A percentile compares a stretch with the other conserved stretches of the same genome.
Conservation (phyloP, 306 rosid genomes). For the Phaseolus lunatus region DNA sequence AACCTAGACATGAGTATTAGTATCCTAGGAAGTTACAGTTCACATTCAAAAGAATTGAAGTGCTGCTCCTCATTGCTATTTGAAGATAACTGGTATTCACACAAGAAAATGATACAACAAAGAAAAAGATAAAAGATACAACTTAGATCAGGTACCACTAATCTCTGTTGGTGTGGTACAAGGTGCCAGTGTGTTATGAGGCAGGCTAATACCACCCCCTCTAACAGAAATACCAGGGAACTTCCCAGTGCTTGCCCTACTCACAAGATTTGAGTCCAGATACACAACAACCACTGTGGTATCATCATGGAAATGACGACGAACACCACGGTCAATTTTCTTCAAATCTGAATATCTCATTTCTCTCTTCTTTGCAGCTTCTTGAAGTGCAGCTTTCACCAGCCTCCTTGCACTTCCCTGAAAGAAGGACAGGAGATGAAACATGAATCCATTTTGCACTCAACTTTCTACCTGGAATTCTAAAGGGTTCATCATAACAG, state of each 20-base stretch:
- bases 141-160: slow-evolving; percentile 61
- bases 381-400: slow-evolving; percentile 83
- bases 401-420: slow-evolving; percentile 98
- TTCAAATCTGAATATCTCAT: slow-evolving; percentile 98
- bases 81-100: slow-evolving; percentile 86
- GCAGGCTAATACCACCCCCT: slow-evolving; percentile 89
- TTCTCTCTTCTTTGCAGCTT: slow-evolving; percentile 98
- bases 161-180: slow-evolving; percentile 63
- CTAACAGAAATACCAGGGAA: slow-evolving; percentile 69
- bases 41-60: slow-evolving; percentile 77
- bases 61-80: slow-evolving; percentile 63
- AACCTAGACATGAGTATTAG: slow-evolving; percentile 71
- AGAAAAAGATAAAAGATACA: slow-evolving; percentile 45
- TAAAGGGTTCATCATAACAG: neutral
- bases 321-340: slow-evolving; percentile 96
- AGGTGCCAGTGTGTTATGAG: slow-evolving; percentile 78
- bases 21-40: slow-evolving; percentile 73
- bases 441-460: slow-evolving; percentile 15
- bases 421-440: slow-evolving; percentile 45
- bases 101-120: slow-evolving; percentile 68
- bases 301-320: slow-evolving; percentile 98
- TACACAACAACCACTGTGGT: slow-evolving; percentile 92
- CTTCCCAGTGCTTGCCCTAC: slow-evolving; percentile 79
- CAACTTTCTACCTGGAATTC: neutral
- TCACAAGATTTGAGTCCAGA: slow-evolving; percentile 75